Evolutionary conservation across 1,139 yeast genomes (phyloP).

Genomic region (Geotrichum reessii): DNA sequence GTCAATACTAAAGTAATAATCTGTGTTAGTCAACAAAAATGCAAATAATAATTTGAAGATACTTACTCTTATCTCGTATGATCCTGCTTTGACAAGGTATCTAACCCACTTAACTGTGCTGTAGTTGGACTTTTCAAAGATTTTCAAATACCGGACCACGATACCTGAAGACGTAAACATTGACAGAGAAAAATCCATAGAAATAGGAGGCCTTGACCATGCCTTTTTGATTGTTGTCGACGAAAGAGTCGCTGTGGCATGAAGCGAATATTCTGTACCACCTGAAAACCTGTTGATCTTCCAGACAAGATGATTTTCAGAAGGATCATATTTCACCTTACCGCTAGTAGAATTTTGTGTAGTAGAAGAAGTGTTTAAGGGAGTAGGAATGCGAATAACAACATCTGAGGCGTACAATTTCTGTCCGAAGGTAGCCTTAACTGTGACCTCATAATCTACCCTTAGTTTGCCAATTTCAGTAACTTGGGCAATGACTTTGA

Average conservation of each 20-base stretch:
- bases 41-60: not conserved
- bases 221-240: slow-evolving; percentile 34
- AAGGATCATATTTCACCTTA: slow-evolving; percentile 60
- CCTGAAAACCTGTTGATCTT: slow-evolving; percentile 64
- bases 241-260: slow-evolving; percentile 46
- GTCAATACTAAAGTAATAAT: not conserved
- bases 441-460: slow-evolving; percentile 52
- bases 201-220: slow-evolving; percentile 77
- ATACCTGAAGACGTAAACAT: slow-evolving; percentile 80
- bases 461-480: slow-evolving; percentile 47
- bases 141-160: slow-evolving; percentile 64
- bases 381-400: slow-evolving; percentile 61
- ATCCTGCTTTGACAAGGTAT: slow-evolving; percentile 68
- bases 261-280: slow-evolving; percentile 52
- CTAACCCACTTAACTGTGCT: slow-evolving; percentile 83
- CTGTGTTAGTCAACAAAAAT: not conserved
- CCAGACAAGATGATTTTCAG: slow-evolving; percentile 65
- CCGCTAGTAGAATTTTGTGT: slow-evolving; percentile 48
- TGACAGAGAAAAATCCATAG: slow-evolving; percentile 60
- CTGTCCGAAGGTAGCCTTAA: slow-evolving; percentile 58
- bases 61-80: slow-evolving; percentile 59
- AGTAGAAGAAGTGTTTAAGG: slow-evolving; percentile 53
- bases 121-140: slow-evolving; percentile 60
- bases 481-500: slow-evolving; percentile 58
- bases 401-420: slow-evolving; percentile 65